phyloP scores from a whole-genome alignment of 2,329 filamentous ascomycete species.

The Lachnum nothofagi region DNA sequence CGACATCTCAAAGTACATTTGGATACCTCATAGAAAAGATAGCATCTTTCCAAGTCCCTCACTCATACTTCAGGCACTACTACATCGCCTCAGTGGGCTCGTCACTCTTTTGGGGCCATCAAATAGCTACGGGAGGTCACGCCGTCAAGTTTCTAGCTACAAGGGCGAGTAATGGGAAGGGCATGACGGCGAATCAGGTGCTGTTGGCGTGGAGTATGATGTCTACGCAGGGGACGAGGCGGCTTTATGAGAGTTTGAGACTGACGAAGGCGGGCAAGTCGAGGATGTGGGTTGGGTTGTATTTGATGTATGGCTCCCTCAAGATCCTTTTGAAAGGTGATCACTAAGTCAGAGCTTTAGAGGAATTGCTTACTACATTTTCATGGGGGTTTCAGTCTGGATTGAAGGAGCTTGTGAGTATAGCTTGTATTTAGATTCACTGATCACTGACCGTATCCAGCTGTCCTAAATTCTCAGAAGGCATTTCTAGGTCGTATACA shows the following conservation, averaged over 20 bases:
- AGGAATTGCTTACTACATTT: conserved; percentile 71
- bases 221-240: conserved; percentile 66
- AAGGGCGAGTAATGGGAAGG: conserved; percentile 19
- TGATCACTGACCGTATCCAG: conserved; percentile 23
- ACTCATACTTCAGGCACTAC: conserved; percentile 85
- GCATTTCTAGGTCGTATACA: conserved; percentile 10
- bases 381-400: conserved; percentile 73
- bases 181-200: conserved; percentile 59
- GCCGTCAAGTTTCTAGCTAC: conserved; percentile 47
- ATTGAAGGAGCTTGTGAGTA: conserved; percentile 69
- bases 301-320: conserved; percentile 47
- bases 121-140: conserved; percentile 52
- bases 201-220: conserved; percentile 66
- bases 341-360: background rate
- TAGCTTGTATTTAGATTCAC: background rate
- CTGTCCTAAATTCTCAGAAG: conserved; percentile 12
- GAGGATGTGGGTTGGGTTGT: conserved; percentile 81
- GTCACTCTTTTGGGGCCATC: conserved; percentile 68
- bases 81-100: conserved; percentile 67
- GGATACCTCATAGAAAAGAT: conserved; percentile 16
- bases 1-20: background rate
- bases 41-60: conserved; percentile 56
- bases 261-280: conserved; percentile 61
- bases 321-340: background rate
- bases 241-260: conserved; percentile 68